phyloP scores from a whole-genome alignment of 2,329 filamentous ascomycete species.

The Fusarium albidum region DNA sequence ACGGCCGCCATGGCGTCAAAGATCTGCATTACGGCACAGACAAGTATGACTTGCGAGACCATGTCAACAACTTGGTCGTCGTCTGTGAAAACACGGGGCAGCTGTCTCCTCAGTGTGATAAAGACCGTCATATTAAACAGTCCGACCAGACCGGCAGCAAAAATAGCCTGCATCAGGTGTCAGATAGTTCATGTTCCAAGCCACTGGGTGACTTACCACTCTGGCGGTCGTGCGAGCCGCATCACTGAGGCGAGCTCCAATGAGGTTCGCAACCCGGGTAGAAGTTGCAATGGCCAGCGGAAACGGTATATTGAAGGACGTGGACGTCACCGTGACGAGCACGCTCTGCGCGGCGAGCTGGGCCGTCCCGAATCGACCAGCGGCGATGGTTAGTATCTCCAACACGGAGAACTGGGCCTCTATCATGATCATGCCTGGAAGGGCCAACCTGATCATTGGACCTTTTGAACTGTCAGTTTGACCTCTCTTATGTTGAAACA shows the following conservation, averaged over 20 bases:
- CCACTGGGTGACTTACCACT: slow-evolving; percentile 59
- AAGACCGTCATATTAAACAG: slow-evolving; percentile 78
- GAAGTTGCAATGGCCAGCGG: slow-evolving; percentile 86
- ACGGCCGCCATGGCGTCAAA: slow-evolving; percentile 81
- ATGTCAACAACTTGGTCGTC: slow-evolving; percentile 72
- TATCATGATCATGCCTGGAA: slow-evolving; percentile 90
- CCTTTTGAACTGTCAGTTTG: slow-evolving; percentile 45
- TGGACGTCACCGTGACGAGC: slow-evolving; percentile 75
- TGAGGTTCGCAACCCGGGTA: slow-evolving; percentile 87
- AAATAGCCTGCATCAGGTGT: slow-evolving; percentile 55
- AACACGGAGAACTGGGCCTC: slow-evolving; percentile 91
- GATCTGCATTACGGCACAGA: slow-evolving; percentile 87
- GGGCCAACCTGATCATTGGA: slow-evolving; percentile 79
- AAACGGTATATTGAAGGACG: slow-evolving; percentile 90
- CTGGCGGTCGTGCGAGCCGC: slow-evolving; percentile 80
- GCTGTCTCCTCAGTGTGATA: slow-evolving; percentile 68
- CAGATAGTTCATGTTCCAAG: not conserved
- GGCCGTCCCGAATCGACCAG: slow-evolving; percentile 78
- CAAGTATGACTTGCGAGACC: slow-evolving; percentile 72
- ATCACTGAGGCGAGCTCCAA: slow-evolving; percentile 80
- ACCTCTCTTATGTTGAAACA: not conserved
- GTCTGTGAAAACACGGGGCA: slow-evolving; percentile 77
- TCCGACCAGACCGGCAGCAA: slow-evolving; percentile 71
- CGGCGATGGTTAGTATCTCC: slow-evolving; percentile 82
- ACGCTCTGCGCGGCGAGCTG: slow-evolving; percentile 87